Conservation (phyloP, 2,329 filamentous ascomycete genomes). For the Diaporthe sp. region DNA sequence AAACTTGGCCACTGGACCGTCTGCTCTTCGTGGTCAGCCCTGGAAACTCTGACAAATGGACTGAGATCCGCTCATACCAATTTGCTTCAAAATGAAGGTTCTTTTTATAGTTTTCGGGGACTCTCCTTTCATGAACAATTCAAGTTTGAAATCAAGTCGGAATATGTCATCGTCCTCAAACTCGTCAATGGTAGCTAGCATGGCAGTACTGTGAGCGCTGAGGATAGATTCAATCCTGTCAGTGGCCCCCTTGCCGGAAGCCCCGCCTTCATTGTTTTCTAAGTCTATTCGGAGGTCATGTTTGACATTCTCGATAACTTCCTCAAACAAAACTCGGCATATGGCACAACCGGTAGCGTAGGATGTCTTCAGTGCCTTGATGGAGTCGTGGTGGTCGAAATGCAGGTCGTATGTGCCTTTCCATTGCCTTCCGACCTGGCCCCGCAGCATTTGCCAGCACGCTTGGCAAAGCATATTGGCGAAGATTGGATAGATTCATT, state of each 20-base stretch:
- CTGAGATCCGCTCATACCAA: neutral
- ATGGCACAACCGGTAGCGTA: neutral
- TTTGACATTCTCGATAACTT: neutral
- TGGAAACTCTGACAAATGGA: neutral
- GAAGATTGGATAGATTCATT: too few species aligned
- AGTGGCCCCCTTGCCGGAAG: neutral
- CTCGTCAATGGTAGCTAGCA: neutral
- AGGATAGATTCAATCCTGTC: neutral
- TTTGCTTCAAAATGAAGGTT: conserved; percentile 22
- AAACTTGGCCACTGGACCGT: neutral
- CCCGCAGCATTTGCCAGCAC: conserved; percentile 24
- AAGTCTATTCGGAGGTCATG: neutral
- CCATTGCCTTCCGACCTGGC: conserved; percentile 8
- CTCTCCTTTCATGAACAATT: neutral
- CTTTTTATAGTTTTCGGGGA: neutral
- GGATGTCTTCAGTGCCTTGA: neutral
- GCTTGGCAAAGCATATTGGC: conserved; percentile 10
- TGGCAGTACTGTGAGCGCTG: neutral
- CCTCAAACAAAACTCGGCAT: neutral
- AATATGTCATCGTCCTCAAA: neutral
- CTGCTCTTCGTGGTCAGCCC: neutral
- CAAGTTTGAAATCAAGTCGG: neutral
- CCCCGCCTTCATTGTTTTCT: neutral
- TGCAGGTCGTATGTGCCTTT: neutral
- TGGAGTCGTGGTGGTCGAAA: conserved; percentile 11